Percentiles rank a stretch among this genome's conserved stretches.
phyloP scores from a whole-genome alignment of 345 rosid genomes.

The Populus pruinosa region DNA sequence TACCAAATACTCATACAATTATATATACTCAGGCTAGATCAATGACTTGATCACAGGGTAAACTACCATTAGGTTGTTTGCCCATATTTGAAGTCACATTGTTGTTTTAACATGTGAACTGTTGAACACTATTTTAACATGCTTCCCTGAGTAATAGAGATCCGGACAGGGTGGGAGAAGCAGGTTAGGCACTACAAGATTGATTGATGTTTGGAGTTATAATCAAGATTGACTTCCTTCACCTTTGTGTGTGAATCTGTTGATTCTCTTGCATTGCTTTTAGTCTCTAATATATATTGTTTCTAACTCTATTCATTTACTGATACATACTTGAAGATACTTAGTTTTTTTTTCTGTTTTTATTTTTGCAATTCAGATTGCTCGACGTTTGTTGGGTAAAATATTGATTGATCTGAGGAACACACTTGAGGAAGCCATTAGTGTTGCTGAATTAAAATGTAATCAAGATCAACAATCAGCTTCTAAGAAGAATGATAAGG shows the following conservation, averaged over 20 bases:
- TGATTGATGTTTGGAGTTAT: neutral
- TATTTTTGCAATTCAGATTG: slow-evolving; percentile 51
- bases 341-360: neutral
- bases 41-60: neutral
- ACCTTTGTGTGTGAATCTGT: neutral
- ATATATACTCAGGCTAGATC: neutral
- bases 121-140: neutral
- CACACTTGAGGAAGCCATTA: slow-evolving; percentile 92
- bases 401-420: slow-evolving; percentile 94
- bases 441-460: slow-evolving; percentile 82
- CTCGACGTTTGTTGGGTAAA: slow-evolving; percentile 94
- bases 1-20: neutral
- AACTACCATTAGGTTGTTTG: neutral
- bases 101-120: neutral
- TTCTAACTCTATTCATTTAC: neutral
- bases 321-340: neutral
- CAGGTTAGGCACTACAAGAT: neutral
- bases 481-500: slow-evolving; percentile 45
- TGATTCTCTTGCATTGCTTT: neutral
- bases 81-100: neutral
- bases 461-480: slow-evolving; percentile 56
- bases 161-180: neutral
- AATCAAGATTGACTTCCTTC: neutral
- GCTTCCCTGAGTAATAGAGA: neutral
- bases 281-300: neutral